Evolutionary conservation across 345 rosid genomes (phyloP).

Genomic region (Noccaea caerulescens): DNA sequence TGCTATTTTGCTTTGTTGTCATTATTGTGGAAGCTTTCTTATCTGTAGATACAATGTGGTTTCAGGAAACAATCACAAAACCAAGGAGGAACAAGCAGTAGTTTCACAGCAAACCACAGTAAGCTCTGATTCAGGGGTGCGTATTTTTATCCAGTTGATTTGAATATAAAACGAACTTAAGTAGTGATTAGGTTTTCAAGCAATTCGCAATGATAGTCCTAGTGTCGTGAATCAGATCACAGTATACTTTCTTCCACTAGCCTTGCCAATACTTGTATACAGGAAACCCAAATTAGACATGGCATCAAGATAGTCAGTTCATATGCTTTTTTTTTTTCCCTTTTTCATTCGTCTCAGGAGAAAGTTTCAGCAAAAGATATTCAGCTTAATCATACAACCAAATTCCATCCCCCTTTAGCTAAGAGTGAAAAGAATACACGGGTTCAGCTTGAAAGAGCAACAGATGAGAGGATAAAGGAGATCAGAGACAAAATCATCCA

Average conservation of each 20-base stretch:
- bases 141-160: neutral
- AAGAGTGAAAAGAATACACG: slow-evolving; percentile 52
- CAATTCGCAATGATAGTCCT: slow-evolving; percentile 20
- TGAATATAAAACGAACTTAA: slow-evolving; percentile 18
- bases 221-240: slow-evolving; percentile 4
- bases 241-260: neutral
- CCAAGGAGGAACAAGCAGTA: slow-evolving; percentile 42
- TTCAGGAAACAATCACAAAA: slow-evolving; percentile 54
- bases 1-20: slow-evolving; percentile 9
- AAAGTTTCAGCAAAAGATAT: slow-evolving; percentile 35
- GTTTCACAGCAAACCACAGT: slow-evolving; percentile 37
- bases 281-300: slow-evolving; percentile 11
- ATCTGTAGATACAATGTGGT: slow-evolving; percentile 24
- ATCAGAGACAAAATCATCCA: slow-evolving; percentile 81
- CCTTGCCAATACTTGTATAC: neutral
- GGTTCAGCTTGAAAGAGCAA: slow-evolving; percentile 34
- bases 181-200: slow-evolving; percentile 18
- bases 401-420: slow-evolving; percentile 37
- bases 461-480: slow-evolving; percentile 68
- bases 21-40: slow-evolving; percentile 23
- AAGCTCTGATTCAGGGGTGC: slow-evolving; percentile 54
- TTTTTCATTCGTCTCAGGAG: slow-evolving; percentile 45
- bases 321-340: slow-evolving; percentile 20
- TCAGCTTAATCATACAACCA: slow-evolving; percentile 43
- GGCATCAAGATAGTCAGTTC: slow-evolving; percentile 17